Evolutionary conservation across 495 filamentous ascomycete species (phyloP), one percentile per base, ranked within the genome.

Genomic region (Bombardia bombarda): DNA sequence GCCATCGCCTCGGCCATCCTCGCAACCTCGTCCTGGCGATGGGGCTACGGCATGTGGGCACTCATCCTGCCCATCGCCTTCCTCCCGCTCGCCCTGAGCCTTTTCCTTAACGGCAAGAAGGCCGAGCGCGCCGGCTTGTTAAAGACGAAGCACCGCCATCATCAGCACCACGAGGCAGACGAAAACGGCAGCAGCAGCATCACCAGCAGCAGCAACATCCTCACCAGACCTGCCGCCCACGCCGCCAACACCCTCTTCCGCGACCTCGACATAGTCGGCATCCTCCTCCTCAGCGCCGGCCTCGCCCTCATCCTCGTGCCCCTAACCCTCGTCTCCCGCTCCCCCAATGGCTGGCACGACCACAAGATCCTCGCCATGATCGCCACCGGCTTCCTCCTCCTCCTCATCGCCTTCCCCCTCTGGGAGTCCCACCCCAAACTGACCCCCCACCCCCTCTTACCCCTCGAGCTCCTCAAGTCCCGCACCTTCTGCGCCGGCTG

Each of bases 221-320:
- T 9, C 22, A 9, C 14, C 17, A 28, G n/a, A n/a, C 17, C 26
- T 17, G 31, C 16, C 40, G 13, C 28, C 40, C 36, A 18, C 14
- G 13, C 21, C 28, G 4, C 25, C 23, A 16, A 25, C 40, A 74
- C 49, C 4, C 76, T 83, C 47, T 55, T 67, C 46, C 56, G 69
- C 40, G 72, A 83, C 40, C 79, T 85, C 43, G 81, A 85, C 53
- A 50, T 52, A 26, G 44, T 77, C 28, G 82, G 82, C 36, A 68
- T 77, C 3, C 19, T 79, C 8, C 55, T 84, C 8, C 49, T 84
- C 21, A 69, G 67, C 48, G 71, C 66, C 13, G 78, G 73, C 14
- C 73, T 83, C 41, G 59, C 74, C 8, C 67, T 85, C 8, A 69
- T 86, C 55, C 73, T 86, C 19, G 69, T 84, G 16, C 81, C 82